A percentile compares a stretch with the other conserved stretches of the same genome.
Conservation (phyloP, 805 yeast species). For the Ogataea neopini region DNA sequence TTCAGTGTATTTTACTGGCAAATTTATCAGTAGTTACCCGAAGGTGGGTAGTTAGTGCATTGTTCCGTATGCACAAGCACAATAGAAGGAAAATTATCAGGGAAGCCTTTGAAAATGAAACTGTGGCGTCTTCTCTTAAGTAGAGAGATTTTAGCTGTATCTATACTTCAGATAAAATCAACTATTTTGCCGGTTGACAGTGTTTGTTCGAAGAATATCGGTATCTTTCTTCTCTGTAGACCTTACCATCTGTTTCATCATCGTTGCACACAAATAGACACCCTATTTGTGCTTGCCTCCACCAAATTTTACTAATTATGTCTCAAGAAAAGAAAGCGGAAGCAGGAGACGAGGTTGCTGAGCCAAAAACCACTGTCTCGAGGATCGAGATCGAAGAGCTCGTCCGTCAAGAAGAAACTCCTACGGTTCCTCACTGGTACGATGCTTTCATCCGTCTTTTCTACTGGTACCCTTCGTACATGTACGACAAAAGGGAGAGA, state of each 20-base stretch:
- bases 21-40: neutral
- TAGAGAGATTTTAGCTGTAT: neutral
- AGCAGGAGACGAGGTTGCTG: constrained; percentile 7
- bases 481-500: constrained; percentile 34
- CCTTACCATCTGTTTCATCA: too few species aligned
- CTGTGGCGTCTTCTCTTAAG: neutral
- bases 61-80: too few species aligned
- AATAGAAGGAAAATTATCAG: too few species aligned
- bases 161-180: neutral
- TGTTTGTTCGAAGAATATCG: too few species aligned
- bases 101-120: neutral
- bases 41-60: neutral
- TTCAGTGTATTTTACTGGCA: too few species aligned
- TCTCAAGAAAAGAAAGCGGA: constrained; percentile 7
- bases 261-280: too few species aligned
- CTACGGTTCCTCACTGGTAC: constrained; percentile 48
- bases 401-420: constrained; percentile 35
- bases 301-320: neutral
- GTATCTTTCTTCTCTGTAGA: too few species aligned
- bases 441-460: constrained; percentile 55
- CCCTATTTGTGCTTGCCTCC: neutral
- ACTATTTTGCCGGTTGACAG: too few species aligned
- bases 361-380: constrained; percentile 4
- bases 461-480: constrained; percentile 41
- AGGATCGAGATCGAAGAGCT: constrained; percentile 16